Conservation (phyloP, 2,329 filamentous ascomycete species). For the Fusarium clavum region DNA sequence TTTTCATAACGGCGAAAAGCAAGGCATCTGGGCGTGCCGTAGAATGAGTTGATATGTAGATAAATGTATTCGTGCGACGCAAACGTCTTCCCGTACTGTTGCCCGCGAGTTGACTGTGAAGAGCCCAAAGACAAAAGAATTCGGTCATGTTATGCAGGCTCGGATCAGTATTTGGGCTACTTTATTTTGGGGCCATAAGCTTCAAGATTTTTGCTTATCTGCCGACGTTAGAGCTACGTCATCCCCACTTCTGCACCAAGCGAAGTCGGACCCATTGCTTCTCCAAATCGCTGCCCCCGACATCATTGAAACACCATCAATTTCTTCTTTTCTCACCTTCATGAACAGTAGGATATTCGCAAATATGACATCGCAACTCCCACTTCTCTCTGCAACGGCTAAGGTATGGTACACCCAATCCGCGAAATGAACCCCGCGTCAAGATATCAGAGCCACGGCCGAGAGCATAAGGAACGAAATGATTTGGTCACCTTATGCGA, state of each 20-base stretch:
- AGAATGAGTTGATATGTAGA: neutral
- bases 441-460: neutral
- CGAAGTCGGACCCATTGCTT: slow-evolving; percentile 20
- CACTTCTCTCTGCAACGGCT: slow-evolving; percentile 39
- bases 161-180: too few relatives aligned
- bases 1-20: neutral
- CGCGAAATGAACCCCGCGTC: rapidly evolving
- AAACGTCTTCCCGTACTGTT: neutral
- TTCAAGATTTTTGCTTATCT: neutral
- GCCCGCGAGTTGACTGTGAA: too few relatives aligned
- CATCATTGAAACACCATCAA: slow-evolving; percentile 1
- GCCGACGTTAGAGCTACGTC: slow-evolving; percentile 9
- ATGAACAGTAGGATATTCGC: neutral
- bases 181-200: neutral
- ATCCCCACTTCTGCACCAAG: slow-evolving; percentile 7
- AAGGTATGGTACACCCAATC: slow-evolving; percentile 18
- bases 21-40: neutral
- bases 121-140: neutral
- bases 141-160: too few relatives aligned
- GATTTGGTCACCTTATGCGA: neutral
- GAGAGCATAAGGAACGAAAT: neutral
- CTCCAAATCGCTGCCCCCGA: slow-evolving; percentile 14
- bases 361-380: slow-evolving; percentile 37
- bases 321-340: neutral
- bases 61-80: neutral